Evolutionary conservation across 2,329 filamentous ascomycete species (phyloP), one percentile per base, ranked within the genome.

Genomic region (Aspergillus tanneri): DNA sequence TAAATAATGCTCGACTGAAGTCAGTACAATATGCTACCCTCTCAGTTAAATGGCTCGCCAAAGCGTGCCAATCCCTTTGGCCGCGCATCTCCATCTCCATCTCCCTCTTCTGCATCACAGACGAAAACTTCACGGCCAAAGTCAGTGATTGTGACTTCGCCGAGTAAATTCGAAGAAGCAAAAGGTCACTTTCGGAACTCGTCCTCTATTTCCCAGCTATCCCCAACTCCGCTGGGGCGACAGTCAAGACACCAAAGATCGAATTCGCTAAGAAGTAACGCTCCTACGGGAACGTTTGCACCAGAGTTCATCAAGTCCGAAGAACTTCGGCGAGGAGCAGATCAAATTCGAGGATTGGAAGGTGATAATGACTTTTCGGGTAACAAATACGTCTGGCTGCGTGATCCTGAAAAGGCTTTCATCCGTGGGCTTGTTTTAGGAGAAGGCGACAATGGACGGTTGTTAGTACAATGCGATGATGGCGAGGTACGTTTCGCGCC

Each of bases 351-450:
- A 16, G 87, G 89, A 14, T 90, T 96, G 50, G 95, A 99, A 72
- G 93, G 93, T 54, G 92, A 96, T 66, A 97, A 96, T 68, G 93
- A 99, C 77, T 97, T 99, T 70, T 99, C 93, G 0, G 95, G 93
- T 48, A 97, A 95, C 75, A 84, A 93, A 75, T 99, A 97, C 76
- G 91, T 99, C 56, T 99, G 93, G 95, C 77, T 99, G 65, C 88
- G 87, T 70, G 91, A 99, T 72, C 79, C 88, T 1, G 82, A 91
- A 62, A 80, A 81, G 46, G 93, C 93, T 1, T 99, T 99, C 68
- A 84, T 97, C 45, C 89, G 90, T 59, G 95, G 92, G 3, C 92
- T 90, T 83, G 84, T 99, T 10, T 81, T 96, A 18, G 87, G 96
- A 63, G 91, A 97, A 56, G 73, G 87, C 43, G 81, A 76, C 2